These are phyloP conservation scores for Microstroma glucosiphilum DNA, from an alignment of 1,284 basidiomycete species.

Conservation along the genomic window DNA sequence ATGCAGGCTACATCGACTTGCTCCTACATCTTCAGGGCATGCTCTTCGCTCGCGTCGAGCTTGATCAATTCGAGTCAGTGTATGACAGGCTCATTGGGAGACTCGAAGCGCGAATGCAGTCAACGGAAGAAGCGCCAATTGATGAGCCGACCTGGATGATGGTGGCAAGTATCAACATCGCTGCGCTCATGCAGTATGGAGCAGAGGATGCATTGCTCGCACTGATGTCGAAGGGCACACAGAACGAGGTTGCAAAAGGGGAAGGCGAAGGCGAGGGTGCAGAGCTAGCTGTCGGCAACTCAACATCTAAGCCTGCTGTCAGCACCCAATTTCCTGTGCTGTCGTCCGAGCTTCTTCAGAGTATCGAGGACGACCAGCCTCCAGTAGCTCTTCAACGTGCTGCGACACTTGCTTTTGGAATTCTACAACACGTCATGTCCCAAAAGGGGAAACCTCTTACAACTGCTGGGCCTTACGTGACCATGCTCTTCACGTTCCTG, in stretches of 20 bases:
- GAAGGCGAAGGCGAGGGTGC: slow-evolving; percentile 9
- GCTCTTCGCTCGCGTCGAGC: slow-evolving; percentile 86
- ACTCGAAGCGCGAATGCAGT: slow-evolving; percentile 8
- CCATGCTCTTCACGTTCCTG: slow-evolving; percentile 79
- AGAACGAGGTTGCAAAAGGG: not conserved
- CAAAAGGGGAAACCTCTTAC: slow-evolving; percentile 9
- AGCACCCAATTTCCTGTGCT: too few relatives aligned
- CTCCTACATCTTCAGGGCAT: slow-evolving; percentile 90
- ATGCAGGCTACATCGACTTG: slow-evolving; percentile 70
- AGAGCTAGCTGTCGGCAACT: not conserved
- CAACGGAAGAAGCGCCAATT: too few relatives aligned
- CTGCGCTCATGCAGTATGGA: slow-evolving; percentile 80
- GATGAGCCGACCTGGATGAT: slow-evolving; percentile 73
- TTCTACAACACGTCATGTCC: slow-evolving; percentile 66
- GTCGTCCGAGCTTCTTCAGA: not conserved
- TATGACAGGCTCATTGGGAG: slow-evolving; percentile 74
- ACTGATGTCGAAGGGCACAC: slow-evolving; percentile 10
- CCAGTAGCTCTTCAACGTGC: slow-evolving; percentile 67
- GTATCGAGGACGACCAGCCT: slow-evolving; percentile 48
- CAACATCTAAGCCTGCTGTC: too few relatives aligned
- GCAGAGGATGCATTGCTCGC: slow-evolving; percentile 65
- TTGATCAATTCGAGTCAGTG: slow-evolving; percentile 78
- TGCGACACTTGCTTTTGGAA: slow-evolving; percentile 69
- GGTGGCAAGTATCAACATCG: slow-evolving; percentile 81
- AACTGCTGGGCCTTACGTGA: slow-evolving; percentile 66